Base-by-base conservation (phyloP, 345 rosid genomes). In the Noccaea caerulescens region DNA sequence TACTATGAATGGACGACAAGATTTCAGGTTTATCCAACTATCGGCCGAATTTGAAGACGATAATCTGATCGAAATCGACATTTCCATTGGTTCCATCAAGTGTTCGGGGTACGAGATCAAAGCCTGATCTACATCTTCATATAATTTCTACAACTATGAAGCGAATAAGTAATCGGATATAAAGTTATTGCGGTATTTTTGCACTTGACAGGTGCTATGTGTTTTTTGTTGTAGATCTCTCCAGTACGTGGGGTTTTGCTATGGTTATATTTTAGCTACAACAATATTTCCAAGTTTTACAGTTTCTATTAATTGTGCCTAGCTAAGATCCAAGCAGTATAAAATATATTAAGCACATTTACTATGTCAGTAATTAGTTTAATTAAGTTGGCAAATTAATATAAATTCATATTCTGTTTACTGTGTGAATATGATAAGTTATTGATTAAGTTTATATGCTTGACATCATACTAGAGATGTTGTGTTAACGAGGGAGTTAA, bases 11-110 rank as follows among this genome's bases (percentile, higher is more conserved):
- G 68, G 13, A 58, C 69, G 20, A 42, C 34, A 68, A 73, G 85
- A 84, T 68, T 76, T 73, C 23, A 54, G 39, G 14, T 57, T 84
- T 54, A 84, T 86, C 8, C 92, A 88, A 69, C 46, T 85, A 16
- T 84, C 74, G 57, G 80, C 82, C 16, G 73, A 86, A 82, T 79
- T 77, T 73, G 93, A 91, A 65, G 97, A 91, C 25, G 97, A 91
- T n/a, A 91, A 88, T 70, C 67, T 89, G 76, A 86, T 89, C 43
- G 97, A 91, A 82, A 91, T 91, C 67, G 97, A 89, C 71, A 82
- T 91, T 47, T 91, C 86, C 18, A 70, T 87, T 54, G 96, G 97
- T 36, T 91, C 90, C 58, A 87, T 87, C 80, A 89, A 87, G 76
- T 87, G 83, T 79, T 75, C 93, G 42, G 82, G 91, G 80, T 86